These are phyloP conservation scores for Aspergillus terreus DNA, from an alignment of 2,329 filamentous ascomycete genomes.

Conservation along the genomic window DNA sequence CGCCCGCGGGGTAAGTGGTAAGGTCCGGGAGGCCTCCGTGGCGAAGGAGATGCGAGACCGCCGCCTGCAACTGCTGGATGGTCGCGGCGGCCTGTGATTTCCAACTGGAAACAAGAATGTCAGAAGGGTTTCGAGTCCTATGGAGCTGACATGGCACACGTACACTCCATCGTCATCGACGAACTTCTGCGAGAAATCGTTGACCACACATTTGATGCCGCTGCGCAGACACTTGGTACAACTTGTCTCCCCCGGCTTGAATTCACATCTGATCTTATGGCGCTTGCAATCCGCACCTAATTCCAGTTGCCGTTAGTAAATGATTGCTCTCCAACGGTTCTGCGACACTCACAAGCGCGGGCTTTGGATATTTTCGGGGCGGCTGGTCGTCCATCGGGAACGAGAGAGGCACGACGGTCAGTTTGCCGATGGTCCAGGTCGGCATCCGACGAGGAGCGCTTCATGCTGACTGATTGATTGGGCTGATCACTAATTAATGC, in stretches of 20 bases:
- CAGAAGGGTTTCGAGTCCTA: neutral
- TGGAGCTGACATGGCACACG: constrained; percentile 18
- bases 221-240: constrained; percentile 51
- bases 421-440: constrained; percentile 26
- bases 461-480: constrained; percentile 20
- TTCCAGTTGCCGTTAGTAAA: neutral
- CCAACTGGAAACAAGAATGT: constrained; percentile 34
- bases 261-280: constrained; percentile 55
- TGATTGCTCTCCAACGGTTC: constrained; percentile 9
- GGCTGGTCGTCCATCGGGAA: constrained; percentile 17
- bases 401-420: constrained; percentile 20
- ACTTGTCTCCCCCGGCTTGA: constrained; percentile 43
- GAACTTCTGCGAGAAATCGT: constrained; percentile 55
- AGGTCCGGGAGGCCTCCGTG: constrained; percentile 42
- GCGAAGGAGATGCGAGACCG: constrained; percentile 44
- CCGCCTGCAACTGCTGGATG: constrained; percentile 42
- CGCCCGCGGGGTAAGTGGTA: constrained; percentile 32
- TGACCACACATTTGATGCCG: constrained; percentile 51
- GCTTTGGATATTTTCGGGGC: constrained; percentile 39
- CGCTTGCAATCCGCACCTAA: constrained; percentile 50
- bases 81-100: constrained; percentile 42
- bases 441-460: constrained; percentile 35
- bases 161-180: constrained; percentile 53
- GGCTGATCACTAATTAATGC: constrained; percentile 1
- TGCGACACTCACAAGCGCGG: constrained; percentile 35